Evolutionary conservation across 2,329 filamentous ascomycete genomes (phyloP), one percentile per base, ranked within the genome.

Genomic region (Pseudopithomyces chartarum): DNA sequence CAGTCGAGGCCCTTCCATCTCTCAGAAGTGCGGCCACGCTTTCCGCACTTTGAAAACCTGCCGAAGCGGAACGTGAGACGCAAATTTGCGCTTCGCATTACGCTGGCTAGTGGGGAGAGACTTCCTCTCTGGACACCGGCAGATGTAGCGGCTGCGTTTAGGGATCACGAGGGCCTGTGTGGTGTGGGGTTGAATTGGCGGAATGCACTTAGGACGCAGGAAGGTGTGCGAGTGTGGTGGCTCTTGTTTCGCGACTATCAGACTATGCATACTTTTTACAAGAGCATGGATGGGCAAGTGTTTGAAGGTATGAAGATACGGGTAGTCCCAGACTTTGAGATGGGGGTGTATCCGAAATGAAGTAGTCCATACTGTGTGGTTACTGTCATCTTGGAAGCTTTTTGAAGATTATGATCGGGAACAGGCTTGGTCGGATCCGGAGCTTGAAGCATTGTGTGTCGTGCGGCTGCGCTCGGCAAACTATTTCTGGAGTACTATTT

Each of bases 121-220:
- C 33, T 51, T 17, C 36, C 48, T 3, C 36, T 22, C n/a, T 23
- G 15, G 29, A 51, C 22, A 22, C 38, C 36, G 8, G 23, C 15
- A 8, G 15, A 40, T 12, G 34, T 51, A 33, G 15, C 23, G 20
- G 48, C 26, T 10, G 36, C 22, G 22, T 42, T 40, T 13, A 23
- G 19, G 22, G 3, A 34, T 12, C 38, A 51, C 15, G 10, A 32
- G 19, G 36, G 34, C 19, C 36, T 51, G 22, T 15, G 38, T 40
- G 48, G 20, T n/a, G 48, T 51, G 36, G 48, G 48, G 22, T 11
- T 51, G 12, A 51, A 51, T 51, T 51, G 48, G 48, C 34, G 13
- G 17, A 51, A 12, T 6, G 36, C 17, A 23, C 22, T 15, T 42
- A 8, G 10, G 13, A 15, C 7, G 19, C 38, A 11, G n/a, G 36